phyloP scores from a whole-genome alignment of 192 early-diverging fungal species.

The Coemansia sp. region DNA sequence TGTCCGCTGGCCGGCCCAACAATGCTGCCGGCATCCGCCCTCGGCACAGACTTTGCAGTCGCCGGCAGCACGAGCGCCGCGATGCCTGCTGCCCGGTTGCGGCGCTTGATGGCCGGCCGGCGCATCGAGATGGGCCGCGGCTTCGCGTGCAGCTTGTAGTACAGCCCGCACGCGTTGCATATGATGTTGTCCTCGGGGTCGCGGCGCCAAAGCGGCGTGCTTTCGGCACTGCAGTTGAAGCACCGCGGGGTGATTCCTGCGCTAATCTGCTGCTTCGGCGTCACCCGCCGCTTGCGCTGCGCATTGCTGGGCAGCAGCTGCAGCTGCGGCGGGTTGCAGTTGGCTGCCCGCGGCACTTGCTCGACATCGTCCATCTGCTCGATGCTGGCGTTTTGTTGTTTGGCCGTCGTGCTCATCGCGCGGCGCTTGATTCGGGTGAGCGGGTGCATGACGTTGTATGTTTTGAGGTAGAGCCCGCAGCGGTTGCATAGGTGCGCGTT shows the following conservation, averaged over 20 bases:
- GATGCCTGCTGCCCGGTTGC: too few relatives aligned
- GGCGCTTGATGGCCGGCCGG: conserved; percentile 65
- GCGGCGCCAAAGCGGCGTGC: conserved; percentile 75
- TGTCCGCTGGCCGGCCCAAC: background rate
- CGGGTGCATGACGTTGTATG: conserved; percentile 54
- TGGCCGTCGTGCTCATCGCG: conserved; percentile 9
- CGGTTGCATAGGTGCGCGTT: conserved; percentile 80
- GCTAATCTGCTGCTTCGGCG: conserved; percentile 53
- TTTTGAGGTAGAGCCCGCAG: conserved; percentile 60
- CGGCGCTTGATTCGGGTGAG: conserved; percentile 41
- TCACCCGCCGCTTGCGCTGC: conserved; percentile 27
- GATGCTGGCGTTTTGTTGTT: background rate
- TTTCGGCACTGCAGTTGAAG: conserved; percentile 69
- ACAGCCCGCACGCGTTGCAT: conserved; percentile 93
- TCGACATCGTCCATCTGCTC: conserved; percentile 65
- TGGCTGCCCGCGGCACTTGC: conserved; percentile 50
- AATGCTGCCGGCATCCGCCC: conserved; percentile 8
- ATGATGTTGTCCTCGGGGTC: conserved; percentile 66
- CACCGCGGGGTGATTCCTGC: conserved; percentile 53
- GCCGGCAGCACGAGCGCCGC: too few relatives aligned
- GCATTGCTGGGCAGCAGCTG: conserved; percentile 11
- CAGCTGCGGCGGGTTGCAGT: conserved; percentile 34
- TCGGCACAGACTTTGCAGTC: background rate
- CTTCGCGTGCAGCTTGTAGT: conserved; percentile 77
- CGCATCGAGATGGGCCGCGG: conserved; percentile 74